These are phyloP conservation scores for Rhizopus delemar DNA, from an alignment of 371 early-diverging fungal species.

Conservation along the genomic window DNA sequence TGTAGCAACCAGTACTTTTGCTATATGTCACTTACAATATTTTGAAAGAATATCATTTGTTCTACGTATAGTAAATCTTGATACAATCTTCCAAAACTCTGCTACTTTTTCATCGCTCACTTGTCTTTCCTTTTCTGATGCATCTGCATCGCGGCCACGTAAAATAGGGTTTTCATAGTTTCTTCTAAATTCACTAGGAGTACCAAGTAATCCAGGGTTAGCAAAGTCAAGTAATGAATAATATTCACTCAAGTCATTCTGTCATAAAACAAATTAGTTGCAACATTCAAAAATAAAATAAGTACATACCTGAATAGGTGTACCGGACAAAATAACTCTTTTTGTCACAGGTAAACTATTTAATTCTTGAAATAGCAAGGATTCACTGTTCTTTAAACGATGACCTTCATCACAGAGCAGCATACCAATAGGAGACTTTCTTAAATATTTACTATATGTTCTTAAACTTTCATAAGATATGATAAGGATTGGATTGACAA, in stretches of 20 bases:
- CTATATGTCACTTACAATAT: constrained; percentile 70
- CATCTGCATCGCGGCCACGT: constrained; percentile 91
- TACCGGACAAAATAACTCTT: constrained; percentile 94
- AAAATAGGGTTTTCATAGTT: constrained; percentile 92
- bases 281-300: background rate
- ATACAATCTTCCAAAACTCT: constrained; percentile 84
- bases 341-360: constrained; percentile 82
- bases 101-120: constrained; percentile 83
- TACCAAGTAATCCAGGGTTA: constrained; percentile 94
- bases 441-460: constrained; percentile 71
- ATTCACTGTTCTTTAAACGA: constrained; percentile 91
- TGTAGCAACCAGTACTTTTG: background rate
- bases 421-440: constrained; percentile 85
- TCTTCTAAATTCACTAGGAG: constrained; percentile 85
- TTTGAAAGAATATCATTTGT: constrained; percentile 94
- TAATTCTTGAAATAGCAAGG: constrained; percentile 84
- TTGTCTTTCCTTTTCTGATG: constrained; percentile 80
- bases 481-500: constrained; percentile 86
- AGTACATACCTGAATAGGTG: constrained; percentile 86
- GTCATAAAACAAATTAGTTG: constrained; percentile 3
- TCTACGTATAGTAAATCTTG: constrained; percentile 92
- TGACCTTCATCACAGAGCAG: constrained; percentile 98
- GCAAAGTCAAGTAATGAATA: constrained; percentile 93
- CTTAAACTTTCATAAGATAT: constrained; percentile 95
- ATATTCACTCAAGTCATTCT: constrained; percentile 95